A percentile compares a stretch with the other conserved stretches of the same genome.
phyloP scores from a whole-genome alignment of 345 rosid species.

The Acer saccharum region DNA sequence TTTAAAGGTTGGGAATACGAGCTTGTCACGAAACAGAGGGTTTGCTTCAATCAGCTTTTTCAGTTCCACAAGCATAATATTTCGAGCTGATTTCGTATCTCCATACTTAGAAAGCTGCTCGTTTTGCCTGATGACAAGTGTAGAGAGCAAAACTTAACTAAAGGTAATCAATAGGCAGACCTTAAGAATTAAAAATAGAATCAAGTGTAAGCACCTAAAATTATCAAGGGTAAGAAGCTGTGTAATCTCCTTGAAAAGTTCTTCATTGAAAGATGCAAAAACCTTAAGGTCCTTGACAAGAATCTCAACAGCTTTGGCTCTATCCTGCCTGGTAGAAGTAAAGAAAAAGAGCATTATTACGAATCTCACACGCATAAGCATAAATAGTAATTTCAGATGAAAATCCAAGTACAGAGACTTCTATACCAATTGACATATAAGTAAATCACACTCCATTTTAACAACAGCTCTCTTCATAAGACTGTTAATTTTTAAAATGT shows the following conservation, averaged over 20 bases:
- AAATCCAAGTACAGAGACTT: not conserved
- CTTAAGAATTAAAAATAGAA: constrained; percentile 12
- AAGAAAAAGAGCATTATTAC: constrained; percentile 18
- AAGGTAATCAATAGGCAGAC: constrained; percentile 2
- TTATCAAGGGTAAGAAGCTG: constrained; percentile 73
- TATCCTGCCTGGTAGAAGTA: constrained; percentile 57
- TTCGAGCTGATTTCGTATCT: constrained; percentile 75
- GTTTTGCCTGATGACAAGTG: constrained; percentile 54
- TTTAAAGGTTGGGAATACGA: constrained; percentile 62
- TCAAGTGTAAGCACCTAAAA: constrained; percentile 54
- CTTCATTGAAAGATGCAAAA: constrained; percentile 73
- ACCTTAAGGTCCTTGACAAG: constrained; percentile 76
- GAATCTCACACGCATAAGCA: not conserved
- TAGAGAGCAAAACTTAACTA: constrained; percentile 12
- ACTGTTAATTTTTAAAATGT: not conserved
- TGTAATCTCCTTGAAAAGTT: constrained; percentile 76
- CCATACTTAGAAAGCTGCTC: constrained; percentile 87
- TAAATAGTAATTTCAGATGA: not conserved
- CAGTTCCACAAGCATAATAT: constrained; percentile 65
- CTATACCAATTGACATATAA: not conserved
- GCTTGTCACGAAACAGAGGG: constrained; percentile 78
- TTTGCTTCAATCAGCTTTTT: constrained; percentile 82
- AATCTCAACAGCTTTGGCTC: constrained; percentile 81
- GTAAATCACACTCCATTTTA: not conserved
- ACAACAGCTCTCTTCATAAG: constrained; percentile 4